A percentile compares a stretch with the other conserved stretches of the same genome.
These are phyloP conservation scores for Candida sanyiensis DNA, from an alignment of 805 yeast species.

Conservation along the genomic window DNA sequence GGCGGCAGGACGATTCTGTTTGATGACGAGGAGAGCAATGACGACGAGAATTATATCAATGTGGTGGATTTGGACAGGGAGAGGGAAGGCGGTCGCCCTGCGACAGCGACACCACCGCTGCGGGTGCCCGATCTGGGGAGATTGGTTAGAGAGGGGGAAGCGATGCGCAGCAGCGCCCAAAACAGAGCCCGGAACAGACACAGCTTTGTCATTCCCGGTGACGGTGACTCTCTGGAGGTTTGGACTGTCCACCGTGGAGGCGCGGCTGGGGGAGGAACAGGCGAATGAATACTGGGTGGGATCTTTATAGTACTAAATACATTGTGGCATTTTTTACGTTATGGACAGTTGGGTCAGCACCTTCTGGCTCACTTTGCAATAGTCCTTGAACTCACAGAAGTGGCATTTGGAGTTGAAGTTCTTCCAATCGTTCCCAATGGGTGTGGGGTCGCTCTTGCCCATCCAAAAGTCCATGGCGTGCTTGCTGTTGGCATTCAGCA, in stretches of 20 bases:
- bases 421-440: slow-evolving; percentile 30
- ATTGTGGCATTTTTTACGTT: not conserved
- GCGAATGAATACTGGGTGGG: not conserved
- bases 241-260: slow-evolving; percentile 3
- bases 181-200: slow-evolving; percentile 6
- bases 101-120: too few species aligned
- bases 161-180: too few species aligned
- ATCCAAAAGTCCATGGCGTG: slow-evolving; percentile 48
- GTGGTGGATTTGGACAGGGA: slow-evolving; percentile 5
- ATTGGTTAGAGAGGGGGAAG: too few species aligned
- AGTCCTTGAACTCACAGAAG: slow-evolving; percentile 45
- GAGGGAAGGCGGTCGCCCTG: not conserved
- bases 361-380: slow-evolving; percentile 28
- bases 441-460: slow-evolving; percentile 47
- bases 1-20: not conserved
- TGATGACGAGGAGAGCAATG: not conserved
- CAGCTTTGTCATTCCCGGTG: slow-evolving; percentile 8
- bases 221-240: not conserved
- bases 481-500: slow-evolving; percentile 27
- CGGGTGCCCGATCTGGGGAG: too few species aligned
- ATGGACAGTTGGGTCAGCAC: not conserved
- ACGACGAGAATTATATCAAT: slow-evolving; percentile 1
- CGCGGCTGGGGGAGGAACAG: not conserved
- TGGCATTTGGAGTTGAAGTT: slow-evolving; percentile 41
- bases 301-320: not conserved